A percentile compares a stretch with the other conserved stretches of the same genome.
Evolutionary conservation across 2,329 filamentous ascomycete genomes (phyloP).

Genomic region (Trichoderma pleuroti): DNA sequence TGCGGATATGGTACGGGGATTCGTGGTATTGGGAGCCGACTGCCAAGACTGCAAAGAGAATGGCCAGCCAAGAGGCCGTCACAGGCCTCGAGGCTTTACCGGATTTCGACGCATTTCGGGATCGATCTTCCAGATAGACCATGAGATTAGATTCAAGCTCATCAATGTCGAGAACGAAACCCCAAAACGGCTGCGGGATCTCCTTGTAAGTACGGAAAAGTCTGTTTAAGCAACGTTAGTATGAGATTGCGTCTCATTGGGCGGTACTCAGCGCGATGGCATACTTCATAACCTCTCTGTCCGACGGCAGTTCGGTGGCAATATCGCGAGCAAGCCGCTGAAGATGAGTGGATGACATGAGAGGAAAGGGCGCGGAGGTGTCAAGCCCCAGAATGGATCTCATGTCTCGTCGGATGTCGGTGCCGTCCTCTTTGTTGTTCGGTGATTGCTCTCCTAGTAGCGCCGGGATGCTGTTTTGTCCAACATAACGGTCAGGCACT

Average conservation of each 20-base stretch:
- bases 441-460: conserved; percentile 58
- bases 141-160: conserved; percentile 63
- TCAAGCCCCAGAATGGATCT: conserved; percentile 63
- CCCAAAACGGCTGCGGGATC: conserved; percentile 65
- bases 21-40: conserved; percentile 66
- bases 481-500: conserved; percentile 58
- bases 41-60: conserved; percentile 62
- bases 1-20: conserved; percentile 59
- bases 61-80: conserved; percentile 63
- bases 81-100: conserved; percentile 49
- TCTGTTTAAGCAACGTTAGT: conserved; percentile 34
- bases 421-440: conserved; percentile 48
- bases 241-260: not conserved
- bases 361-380: conserved; percentile 62
- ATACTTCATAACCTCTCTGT: conserved; percentile 64
- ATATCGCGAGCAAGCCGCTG: conserved; percentile 59
- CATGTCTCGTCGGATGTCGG: conserved; percentile 62
- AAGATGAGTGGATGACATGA: conserved; percentile 63
- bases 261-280: conserved; percentile 23
- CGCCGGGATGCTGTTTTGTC: conserved; percentile 66
- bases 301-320: conserved; percentile 58
- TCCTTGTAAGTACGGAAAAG: conserved; percentile 65
- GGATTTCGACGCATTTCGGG: conserved; percentile 49
- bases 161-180: conserved; percentile 63
- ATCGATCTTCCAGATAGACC: conserved; percentile 62